Evolutionary conservation across 495 filamentous ascomycete genomes (phyloP), one percentile per base, ranked within the genome.

Genomic region (Podospora australis): DNA sequence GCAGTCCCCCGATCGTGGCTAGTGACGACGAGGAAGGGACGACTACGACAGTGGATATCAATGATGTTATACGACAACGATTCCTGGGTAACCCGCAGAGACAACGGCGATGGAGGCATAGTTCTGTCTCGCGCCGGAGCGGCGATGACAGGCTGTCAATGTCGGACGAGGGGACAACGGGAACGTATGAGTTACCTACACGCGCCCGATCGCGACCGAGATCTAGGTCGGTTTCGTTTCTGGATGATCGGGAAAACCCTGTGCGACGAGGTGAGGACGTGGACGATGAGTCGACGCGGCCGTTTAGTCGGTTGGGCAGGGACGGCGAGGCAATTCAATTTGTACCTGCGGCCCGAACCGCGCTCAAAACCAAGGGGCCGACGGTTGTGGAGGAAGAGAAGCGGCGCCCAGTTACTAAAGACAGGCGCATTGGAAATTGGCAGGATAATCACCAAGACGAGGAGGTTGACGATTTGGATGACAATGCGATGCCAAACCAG

Each of bases 1-100:
- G 49, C 34, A 64, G 58, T 40, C 50, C 56, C n/a, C 28, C 41
- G 49, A 6, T 51, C 44, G 0, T 36, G 42, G 9, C 34, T 26
- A 1, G 22, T 24, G 8, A 25, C 22, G n/a, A n/a, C 14, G 54
- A 38, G 38, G 48, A 52, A n/a, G 48, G 50, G 16, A 41, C 55
- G 10, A 61, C 49, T 8, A n/a, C n/a, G n/a, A n/a, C n/a, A n/a
- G n/a, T n/a, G n/a, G n/a, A n/a, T n/a, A n/a, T n/a, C n/a, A n/a
- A n/a, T n/a, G n/a, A n/a, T n/a, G n/a, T n/a, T n/a, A n/a, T n/a
- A n/a, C n/a, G n/a, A n/a, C n/a, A n/a, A n/a, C n/a, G n/a, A n/a
- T n/a, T n/a, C n/a, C n/a, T n/a, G n/a, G n/a, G n/a, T n/a, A n/a
- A n/a, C n/a, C n/a, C n/a, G n/a, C n/a, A n/a, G n/a, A 7, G 11